Conservation (phyloP, 805 yeast species). For the Dipodascus albidus region DNA sequence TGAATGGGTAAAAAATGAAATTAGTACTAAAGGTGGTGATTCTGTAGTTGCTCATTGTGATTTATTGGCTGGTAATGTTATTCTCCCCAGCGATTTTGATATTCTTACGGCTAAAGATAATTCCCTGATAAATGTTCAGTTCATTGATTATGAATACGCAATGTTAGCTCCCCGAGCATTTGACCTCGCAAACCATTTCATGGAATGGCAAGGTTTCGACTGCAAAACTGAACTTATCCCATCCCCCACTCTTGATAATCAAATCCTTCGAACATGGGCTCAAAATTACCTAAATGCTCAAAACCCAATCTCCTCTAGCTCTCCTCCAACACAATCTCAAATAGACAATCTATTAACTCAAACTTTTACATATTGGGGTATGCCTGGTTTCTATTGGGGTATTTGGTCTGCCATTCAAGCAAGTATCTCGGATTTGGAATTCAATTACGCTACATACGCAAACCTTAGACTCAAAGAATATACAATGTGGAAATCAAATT, state of each 20-base stretch:
- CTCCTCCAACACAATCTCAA: slow-evolving; percentile 8
- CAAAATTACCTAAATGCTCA: slow-evolving; percentile 37
- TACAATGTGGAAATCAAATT: slow-evolving; percentile 44
- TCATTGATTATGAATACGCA: slow-evolving; percentile 88
- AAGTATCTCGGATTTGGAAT: slow-evolving; percentile 21
- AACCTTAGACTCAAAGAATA: slow-evolving; percentile 52
- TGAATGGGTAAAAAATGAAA: slow-evolving; percentile 37
- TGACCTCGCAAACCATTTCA: slow-evolving; percentile 87
- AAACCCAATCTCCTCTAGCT: slow-evolving; percentile 4
- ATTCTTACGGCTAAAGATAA: slow-evolving; percentile 5
- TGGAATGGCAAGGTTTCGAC: slow-evolving; percentile 89
- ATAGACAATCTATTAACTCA: slow-evolving; percentile 42
- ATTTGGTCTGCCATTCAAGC: slow-evolving; percentile 73
- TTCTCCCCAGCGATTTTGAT: slow-evolving; percentile 33
- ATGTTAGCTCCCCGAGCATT: slow-evolving; percentile 84
- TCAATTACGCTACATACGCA: slow-evolving; percentile 46
- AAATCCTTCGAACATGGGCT: slow-evolving; percentile 45
- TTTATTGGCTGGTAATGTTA: slow-evolving; percentile 60
- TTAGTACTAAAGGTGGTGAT: slow-evolving; percentile 36
- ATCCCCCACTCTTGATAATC: slow-evolving; percentile 32
- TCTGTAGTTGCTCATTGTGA: slow-evolving; percentile 61
- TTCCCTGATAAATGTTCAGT: slow-evolving; percentile 2
- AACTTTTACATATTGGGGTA: slow-evolving; percentile 51
- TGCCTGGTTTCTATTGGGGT: slow-evolving; percentile 82
- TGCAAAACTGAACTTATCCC: slow-evolving; percentile 56